These are phyloP conservation scores for Funneliformis geosporum DNA, from an alignment of 192 early-diverging fungal genomes.

Conservation along the genomic window DNA sequence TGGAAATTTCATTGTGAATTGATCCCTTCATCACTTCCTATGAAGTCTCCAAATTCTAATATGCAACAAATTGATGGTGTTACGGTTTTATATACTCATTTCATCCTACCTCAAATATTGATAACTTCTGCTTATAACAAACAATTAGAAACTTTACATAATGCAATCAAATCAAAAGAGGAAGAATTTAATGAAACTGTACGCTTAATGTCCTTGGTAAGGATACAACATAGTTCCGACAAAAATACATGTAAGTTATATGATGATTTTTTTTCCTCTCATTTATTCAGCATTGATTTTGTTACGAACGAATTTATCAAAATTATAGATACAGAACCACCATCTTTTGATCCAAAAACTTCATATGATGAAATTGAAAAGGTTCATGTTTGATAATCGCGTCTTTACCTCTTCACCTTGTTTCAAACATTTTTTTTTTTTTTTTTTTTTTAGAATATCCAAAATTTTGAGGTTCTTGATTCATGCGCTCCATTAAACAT, in stretches of 20 bases:
- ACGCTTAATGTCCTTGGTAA: conserved; percentile 11
- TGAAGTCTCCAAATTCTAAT: neutral
- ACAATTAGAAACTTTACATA: conserved; percentile 13
- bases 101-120: conserved; percentile 15
- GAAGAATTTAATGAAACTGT: conserved; percentile 13
- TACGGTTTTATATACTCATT: conserved; percentile 23
- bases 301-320: neutral
- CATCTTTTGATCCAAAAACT: neutral
- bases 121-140: conserved; percentile 7
- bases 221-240: neutral
- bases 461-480: neutral
- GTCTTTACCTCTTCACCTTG: neutral
- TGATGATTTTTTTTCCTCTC: too few relatives aligned
- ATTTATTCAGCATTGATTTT: neutral
- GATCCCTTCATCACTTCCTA: neutral
- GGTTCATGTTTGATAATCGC: neutral
- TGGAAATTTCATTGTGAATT: conserved; percentile 24
- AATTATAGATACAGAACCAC: neutral
- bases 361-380: neutral
- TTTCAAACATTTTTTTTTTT: neutral
- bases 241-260: neutral
- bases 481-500: neutral
- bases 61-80: neutral
- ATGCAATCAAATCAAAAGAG: conserved; percentile 4
- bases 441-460: neutral